Base-by-base conservation (phyloP, 2,329 filamentous ascomycete genomes). In the Graphium sp. region DNA sequence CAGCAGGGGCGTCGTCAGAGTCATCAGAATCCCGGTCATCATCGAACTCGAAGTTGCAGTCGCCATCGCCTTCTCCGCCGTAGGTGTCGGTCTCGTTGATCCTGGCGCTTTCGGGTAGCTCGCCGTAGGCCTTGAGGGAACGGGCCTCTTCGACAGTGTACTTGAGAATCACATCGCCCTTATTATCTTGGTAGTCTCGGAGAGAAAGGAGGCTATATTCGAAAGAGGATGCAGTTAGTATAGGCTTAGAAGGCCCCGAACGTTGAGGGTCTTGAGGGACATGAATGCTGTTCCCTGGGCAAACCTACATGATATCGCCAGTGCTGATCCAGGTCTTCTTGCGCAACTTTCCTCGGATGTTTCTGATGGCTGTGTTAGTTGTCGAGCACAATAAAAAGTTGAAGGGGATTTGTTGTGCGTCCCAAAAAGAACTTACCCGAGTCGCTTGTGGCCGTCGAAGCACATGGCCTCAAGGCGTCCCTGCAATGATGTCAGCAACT, bases 271-370 rank as follows among this genome's bases (percentile, higher is more conserved):
- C n/a, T n/a, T n/a, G n/a, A n/a, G n/a, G n/a, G n/a, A n/a, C n/a
- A n/a, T n/a, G n/a, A n/a, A n/a, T n/a, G n/a, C n/a, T n/a, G n/a
- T n/a, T n/a, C n/a, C n/a, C n/a, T n/a, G n/a, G n/a, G n/a, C n/a
- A n/a, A n/a, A n/a, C n/a, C n/a, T n/a, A n/a, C n/a, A 32, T 37
- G 52, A 93, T 93, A 53, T 93, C 83, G 49, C 84, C 84, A 62
- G 93, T 84, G 68, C 93, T 94, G 69, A 94, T 94, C 84, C 84
- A 94, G 56, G 95, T 89, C 72, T 98, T 98, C 72, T 98, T 98
- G 48, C 89, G 76, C 47, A 98, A 80, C 62, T 98, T 95, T 30
- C n/a, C 87, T 77, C 39, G 77, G 75, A 15, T 83, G 37, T 22
- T 7, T 22, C 8, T 1, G 14, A 12, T 22, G n/a, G n/a, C 9